Evolutionary conservation across 225 moss, liverwort and hornwort species (phyloP).

Genomic region (Sphagnum contortum): DNA sequence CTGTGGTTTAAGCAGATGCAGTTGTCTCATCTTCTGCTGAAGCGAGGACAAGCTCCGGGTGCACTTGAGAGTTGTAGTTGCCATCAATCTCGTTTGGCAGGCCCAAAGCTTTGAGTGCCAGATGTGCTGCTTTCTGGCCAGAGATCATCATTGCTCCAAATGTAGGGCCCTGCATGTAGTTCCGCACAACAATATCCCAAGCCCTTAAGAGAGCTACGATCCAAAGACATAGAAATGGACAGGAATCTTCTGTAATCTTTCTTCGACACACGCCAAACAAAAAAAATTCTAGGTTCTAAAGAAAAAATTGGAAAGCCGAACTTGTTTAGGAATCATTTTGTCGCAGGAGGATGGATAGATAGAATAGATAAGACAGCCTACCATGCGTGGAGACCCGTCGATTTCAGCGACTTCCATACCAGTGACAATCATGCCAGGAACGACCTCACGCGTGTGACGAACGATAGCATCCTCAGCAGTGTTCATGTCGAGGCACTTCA

Average conservation of each 20-base stretch:
- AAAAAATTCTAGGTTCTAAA: no score
- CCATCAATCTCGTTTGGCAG: constrained; percentile 91
- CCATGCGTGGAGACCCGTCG: constrained; percentile 93
- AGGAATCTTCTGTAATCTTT: no score
- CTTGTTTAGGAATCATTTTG: no score
- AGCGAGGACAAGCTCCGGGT: constrained; percentile 67
- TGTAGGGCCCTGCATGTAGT: constrained; percentile 61
- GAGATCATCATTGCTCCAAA: constrained; percentile 99
- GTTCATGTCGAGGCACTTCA: constrained; percentile 95
- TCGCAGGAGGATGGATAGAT: no score
- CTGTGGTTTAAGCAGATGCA: constrained; percentile 43
- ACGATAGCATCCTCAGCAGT: constrained; percentile 88
- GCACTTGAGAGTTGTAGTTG: constrained; percentile 59
- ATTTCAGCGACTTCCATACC: constrained; percentile 99
- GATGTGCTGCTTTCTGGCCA: constrained; percentile 85
- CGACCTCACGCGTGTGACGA: constrained; percentile 72
- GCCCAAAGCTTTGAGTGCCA: constrained; percentile 70
- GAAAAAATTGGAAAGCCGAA: no score
- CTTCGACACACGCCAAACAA: no score
- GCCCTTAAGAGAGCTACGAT: neutral
- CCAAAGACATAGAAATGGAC: neutral
- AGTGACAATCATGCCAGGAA: constrained; percentile 93
- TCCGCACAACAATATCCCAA: neutral
- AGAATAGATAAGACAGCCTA: neutral
- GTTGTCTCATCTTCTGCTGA: constrained; percentile 52